Conservation (phyloP, 2,329 filamentous ascomycete genomes). For the Colletotrichum lupini region DNA sequence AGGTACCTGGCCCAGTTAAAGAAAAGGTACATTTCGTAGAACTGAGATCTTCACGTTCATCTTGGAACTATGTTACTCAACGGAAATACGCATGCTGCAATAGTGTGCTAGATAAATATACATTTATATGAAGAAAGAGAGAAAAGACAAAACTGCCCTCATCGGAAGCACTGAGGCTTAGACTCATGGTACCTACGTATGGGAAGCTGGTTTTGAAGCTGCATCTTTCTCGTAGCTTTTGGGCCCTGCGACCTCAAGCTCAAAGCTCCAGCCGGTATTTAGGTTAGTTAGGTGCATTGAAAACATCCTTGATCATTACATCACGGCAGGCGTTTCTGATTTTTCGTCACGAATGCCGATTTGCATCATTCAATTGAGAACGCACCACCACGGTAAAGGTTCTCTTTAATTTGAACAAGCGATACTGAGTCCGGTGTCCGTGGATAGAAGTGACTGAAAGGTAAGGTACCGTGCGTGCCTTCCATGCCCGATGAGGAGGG, state of each 20-base stretch:
- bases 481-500: neutral
- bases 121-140: too few relatives aligned
- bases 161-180: too few relatives aligned
- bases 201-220: neutral
- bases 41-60: too few relatives aligned
- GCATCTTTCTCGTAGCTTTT: neutral
- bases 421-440: neutral
- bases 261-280: neutral
- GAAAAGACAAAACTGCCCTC: too few relatives aligned
- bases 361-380: neutral
- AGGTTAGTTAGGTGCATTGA: neutral
- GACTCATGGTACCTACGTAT: neutral
- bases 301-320: neutral
- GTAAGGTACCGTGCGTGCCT: neutral
- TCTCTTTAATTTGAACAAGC: neutral
- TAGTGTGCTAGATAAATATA: too few relatives aligned
- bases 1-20: too few relatives aligned
- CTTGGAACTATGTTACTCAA: too few relatives aligned
- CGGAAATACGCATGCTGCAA: too few relatives aligned
- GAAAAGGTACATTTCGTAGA: too few relatives aligned
- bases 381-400: neutral
- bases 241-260: conserved; percentile 11
- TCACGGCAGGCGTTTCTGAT: neutral
- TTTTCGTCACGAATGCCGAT: neutral
- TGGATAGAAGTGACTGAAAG: neutral